Base-by-base conservation (phyloP, 441 rosid genomes). In the Biscutella laevigata region DNA sequence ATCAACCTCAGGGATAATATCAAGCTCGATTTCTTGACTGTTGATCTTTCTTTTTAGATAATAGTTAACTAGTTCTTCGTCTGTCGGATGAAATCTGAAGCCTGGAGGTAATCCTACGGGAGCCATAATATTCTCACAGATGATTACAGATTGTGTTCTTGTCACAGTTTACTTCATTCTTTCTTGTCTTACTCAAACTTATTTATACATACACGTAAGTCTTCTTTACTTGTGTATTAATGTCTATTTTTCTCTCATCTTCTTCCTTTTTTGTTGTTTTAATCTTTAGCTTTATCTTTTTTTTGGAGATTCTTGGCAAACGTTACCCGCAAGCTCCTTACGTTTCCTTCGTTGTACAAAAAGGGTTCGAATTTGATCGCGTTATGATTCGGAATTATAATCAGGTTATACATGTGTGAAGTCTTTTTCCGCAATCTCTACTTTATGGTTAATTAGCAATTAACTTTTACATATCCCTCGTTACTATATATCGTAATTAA, bases 71-170 rank as follows among this genome's bases (percentile, higher is more conserved):
- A 88, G 92, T 63, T 88, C 96, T 70, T 88, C 92, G 46, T 88
- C 96, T 0, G 94, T 88, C 0, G 96, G 96, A 67, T 88, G 95
- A 59, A 86, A 86, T 64, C 95, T 74, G 26, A 84, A 87, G 9
- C 96, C 96, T 13, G 94, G 96, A 63, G 96, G 96, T 57, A 88
- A 75, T 68, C 96, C 96, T 0, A 85, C 87, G 2, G 94, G 86
- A 14, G 95, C 82, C 96, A 88, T 84, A 30, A 14, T 4, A n/a
- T n/a, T 29, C 50, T 32, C 49, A 5, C 32, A 36, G 10, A 28
- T 29, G 29, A 17, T 46, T 29, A 54, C 30, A 25, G 56, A 26
- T 50, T 14, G 44, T 20, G 46, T 45, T 33, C 13, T 53, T 47
- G 4, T 4, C 39, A 41, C n/a, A n/a, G 8, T 28, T 11, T 50